Percentiles rank a stretch among this genome's conserved stretches.
phyloP scores from a whole-genome alignment of 257 asterid species.

The Jasminum sambac region DNA sequence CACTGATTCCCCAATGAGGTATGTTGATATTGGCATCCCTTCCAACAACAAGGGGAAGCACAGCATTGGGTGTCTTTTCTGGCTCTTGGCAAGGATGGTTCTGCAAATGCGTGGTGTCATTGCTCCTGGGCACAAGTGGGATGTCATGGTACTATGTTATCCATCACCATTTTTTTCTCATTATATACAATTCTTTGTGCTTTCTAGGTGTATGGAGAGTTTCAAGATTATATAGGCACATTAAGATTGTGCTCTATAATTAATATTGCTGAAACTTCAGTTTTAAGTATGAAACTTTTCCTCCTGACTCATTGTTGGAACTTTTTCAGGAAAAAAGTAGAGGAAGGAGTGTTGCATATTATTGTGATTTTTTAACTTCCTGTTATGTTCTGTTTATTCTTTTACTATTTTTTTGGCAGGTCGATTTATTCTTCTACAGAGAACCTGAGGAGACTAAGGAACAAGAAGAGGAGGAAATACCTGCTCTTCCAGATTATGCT shows the following conservation, averaged over 20 bases:
- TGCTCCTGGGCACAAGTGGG: slow-evolving; percentile 45
- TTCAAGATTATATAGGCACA: not conserved
- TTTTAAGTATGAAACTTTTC: too few relatives aligned
- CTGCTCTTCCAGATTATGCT: slow-evolving; percentile 23
- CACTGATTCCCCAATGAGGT: slow-evolving; percentile 41
- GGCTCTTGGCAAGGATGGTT: slow-evolving; percentile 45
- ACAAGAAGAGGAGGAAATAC: slow-evolving; percentile 33
- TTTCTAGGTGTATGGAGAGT: not conserved
- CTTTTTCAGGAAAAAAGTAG: not conserved
- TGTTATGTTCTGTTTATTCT: not conserved
- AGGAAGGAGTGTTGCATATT: not conserved
- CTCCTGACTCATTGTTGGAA: not conserved
- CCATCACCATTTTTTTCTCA: not conserved
- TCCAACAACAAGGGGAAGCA: slow-evolving; percentile 45
- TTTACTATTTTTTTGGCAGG: slow-evolving; percentile 21
- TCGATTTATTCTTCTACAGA: slow-evolving; percentile 41
- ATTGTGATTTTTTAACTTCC: not conserved
- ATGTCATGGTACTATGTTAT: slow-evolving; percentile 33
- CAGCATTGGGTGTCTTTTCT: slow-evolving; percentile 44
- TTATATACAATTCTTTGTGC: not conserved
- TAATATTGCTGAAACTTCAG: not conserved
- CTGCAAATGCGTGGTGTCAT: slow-evolving; percentile 44
- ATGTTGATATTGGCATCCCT: slow-evolving; percentile 46
- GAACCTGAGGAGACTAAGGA: slow-evolving; percentile 46
- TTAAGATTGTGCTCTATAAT: not conserved